Base-by-base conservation (phyloP, 2,329 filamentous ascomycete genomes). In the Botryotinia calthae region DNA sequence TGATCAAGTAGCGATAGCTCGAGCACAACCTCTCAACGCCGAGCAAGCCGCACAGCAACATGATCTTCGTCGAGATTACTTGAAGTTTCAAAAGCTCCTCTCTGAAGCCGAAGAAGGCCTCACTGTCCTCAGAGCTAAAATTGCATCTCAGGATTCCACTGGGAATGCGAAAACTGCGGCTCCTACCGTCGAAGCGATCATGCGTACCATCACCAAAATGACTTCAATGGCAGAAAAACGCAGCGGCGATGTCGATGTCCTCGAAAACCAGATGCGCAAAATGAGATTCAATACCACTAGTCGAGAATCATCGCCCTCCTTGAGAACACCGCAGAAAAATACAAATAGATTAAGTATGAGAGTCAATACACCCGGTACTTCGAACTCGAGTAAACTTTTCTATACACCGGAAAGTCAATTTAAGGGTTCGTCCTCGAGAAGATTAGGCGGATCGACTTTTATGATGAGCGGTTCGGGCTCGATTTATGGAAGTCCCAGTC, bases 201-300 rank as follows among this genome's bases (percentile, higher is more conserved):
- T 95, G 77, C 93, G 93, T 74, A 99, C 96, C 1, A 97, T 99
- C 76, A 86, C 86, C 73, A 97, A 96, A 80, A 95, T 99, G 92
- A 98, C 95, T 48, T 88, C 86, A 74, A 95, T 98, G 91, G 93
- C 93, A 0, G 93, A 98, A 85, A 93, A 94, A 83, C 93, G 93
- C 80, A 96, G 93, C 80, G 93, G 91, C 73, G 95, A 98, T 78
- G 90, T 99, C 70, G 94, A 97, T 81, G 89, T 97, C 10, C 86
- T 98, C 46, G 96, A 98, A 83, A 89, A 90, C 65, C 93, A 97
- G 80, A 89, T 99, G 84, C 90, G 92, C 73, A 93, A 90, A 80
- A 82, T 97, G 34, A 87, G 87, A 10, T 82, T 93, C 14, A 74
- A 76, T 48, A 81, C 80, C 10, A 72, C 74, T 18, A 85, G 82